phyloP scores from a whole-genome alignment of 169 alveolate species.

The Amoebophrya sp. region DNA sequence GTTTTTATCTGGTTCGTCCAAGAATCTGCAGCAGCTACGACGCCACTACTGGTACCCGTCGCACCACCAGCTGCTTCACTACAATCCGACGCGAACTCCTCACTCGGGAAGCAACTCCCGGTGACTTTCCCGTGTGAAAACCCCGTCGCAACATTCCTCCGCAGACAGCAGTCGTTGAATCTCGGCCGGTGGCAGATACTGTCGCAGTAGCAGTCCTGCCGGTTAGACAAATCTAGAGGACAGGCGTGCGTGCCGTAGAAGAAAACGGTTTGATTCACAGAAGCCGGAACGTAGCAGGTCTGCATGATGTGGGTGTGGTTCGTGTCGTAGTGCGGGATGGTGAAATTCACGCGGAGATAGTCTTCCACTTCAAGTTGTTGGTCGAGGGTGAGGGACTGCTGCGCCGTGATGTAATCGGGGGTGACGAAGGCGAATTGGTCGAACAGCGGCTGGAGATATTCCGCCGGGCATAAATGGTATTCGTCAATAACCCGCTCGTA shows the following conservation, averaged over 20 bases:
- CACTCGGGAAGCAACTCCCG: no score
- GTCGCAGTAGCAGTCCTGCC: slow-evolving; percentile 26
- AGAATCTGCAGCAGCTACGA: no score
- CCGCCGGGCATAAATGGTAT: not conserved
- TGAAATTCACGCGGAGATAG: not conserved
- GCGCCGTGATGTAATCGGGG: no score
- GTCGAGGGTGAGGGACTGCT: no score
- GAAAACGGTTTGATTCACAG: not conserved
- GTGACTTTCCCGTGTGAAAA: no score
- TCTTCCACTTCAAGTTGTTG: not conserved
- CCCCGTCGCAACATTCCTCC: no score
- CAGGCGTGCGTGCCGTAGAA: not conserved
- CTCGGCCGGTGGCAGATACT: not conserved
- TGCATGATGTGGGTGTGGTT: not conserved
- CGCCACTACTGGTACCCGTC: no score
- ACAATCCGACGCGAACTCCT: no score
- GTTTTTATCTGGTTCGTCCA: no score
- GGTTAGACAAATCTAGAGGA: not conserved
- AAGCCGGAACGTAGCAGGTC: not conserved
- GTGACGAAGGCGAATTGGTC: no score
- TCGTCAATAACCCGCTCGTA: not conserved
- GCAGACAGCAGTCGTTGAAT: not conserved
- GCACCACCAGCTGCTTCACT: no score
- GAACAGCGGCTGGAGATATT: not conserved
- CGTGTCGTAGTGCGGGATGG: not conserved